These are phyloP conservation scores for Atkinsonella texensis DNA, from an alignment of 2,329 filamentous ascomycete genomes.

Conservation along the genomic window DNA sequence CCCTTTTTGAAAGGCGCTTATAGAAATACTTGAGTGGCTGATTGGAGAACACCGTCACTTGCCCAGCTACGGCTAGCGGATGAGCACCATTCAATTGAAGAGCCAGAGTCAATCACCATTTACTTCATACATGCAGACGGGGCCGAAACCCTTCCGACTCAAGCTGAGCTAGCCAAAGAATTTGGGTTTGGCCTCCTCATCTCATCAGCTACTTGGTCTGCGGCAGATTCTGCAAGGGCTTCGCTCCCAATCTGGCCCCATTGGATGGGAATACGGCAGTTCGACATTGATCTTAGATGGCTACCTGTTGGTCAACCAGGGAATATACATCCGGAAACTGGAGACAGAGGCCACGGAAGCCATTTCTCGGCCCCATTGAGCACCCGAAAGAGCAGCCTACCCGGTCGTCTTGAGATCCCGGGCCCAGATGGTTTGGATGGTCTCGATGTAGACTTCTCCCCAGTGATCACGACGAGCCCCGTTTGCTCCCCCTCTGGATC, in stretches of 20 bases:
- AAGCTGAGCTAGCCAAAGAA: too few species aligned
- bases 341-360: not conserved
- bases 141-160: too few species aligned
- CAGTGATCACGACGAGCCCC: not conserved
- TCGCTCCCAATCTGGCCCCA: not conserved
- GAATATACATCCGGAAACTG: not conserved
- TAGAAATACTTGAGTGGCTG: too few species aligned
- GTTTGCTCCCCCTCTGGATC: not conserved
- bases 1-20: too few species aligned
- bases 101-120: too few species aligned
- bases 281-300: not conserved
- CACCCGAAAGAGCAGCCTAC: too few species aligned
- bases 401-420: not conserved
- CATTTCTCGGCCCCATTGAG: too few species aligned
- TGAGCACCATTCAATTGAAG: too few species aligned
- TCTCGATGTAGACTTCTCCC: not conserved
- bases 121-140: too few species aligned
- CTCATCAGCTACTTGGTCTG: not conserved
- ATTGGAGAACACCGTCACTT: too few species aligned
- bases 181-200: too few species aligned
- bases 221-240: not conserved
- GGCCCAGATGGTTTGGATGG: not conserved
- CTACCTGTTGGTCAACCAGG: not conserved
- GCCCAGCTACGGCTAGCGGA: too few species aligned
- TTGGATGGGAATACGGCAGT: not conserved